These are phyloP conservation scores for Carex kokanica DNA, from an alignment of 176 grass and related monocot species.

Conservation along the genomic window DNA sequence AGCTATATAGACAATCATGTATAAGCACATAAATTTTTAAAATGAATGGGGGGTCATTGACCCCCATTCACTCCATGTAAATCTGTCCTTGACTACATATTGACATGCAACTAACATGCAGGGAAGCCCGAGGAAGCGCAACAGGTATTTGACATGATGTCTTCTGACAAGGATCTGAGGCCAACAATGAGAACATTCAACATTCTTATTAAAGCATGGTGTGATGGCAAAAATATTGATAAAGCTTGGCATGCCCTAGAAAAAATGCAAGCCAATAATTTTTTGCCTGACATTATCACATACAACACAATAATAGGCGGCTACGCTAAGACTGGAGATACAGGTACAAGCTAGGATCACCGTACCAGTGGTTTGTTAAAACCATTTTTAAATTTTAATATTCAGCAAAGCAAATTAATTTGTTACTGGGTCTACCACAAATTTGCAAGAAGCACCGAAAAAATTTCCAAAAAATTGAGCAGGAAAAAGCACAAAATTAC, in stretches of 20 bases:
- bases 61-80: too few relatives aligned
- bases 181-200: slow-evolving; percentile 80
- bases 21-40: too few relatives aligned
- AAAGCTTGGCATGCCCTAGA: slow-evolving; percentile 58
- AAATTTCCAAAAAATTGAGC: not conserved
- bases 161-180: slow-evolving; percentile 11
- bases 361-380: not conserved
- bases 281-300: slow-evolving; percentile 75
- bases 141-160: slow-evolving; percentile 75
- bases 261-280: slow-evolving; percentile 48
- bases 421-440: not conserved
- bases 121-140: slow-evolving; percentile 63
- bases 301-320: slow-evolving; percentile 88
- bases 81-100: not conserved
- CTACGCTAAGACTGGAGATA: slow-evolving; percentile 73
- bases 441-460: not conserved
- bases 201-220: slow-evolving; percentile 94
- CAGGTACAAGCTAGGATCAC: slow-evolving; percentile 28
- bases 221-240: slow-evolving; percentile 56
- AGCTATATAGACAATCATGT: too few relatives aligned
- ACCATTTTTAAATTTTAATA: not conserved
- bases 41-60: too few relatives aligned
- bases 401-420: not conserved
- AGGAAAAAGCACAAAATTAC: not conserved
- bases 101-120: slow-evolving; percentile 5